These are phyloP conservation scores for Coemansia aciculifera DNA, from an alignment of 192 early-diverging fungal genomes.

Conservation along the genomic window DNA sequence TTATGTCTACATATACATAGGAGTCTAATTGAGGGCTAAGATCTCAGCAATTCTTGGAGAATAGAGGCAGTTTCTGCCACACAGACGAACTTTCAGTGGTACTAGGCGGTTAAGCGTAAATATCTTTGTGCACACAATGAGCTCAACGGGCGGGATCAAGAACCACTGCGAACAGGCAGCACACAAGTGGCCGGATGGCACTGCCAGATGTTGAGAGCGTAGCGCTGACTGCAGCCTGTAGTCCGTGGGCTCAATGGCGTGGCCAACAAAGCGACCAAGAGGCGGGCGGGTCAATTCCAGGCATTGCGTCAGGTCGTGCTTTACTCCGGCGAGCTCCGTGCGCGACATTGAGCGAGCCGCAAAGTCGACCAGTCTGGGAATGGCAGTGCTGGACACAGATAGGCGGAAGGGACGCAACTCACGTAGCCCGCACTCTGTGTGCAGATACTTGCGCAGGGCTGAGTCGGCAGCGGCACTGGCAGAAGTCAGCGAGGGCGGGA, in stretches of 20 bases:
- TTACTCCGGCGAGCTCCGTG: slow-evolving; percentile 19
- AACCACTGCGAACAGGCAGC: slow-evolving; percentile 40
- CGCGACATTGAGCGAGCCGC: slow-evolving; percentile 42
- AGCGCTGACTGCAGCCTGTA: slow-evolving; percentile 27
- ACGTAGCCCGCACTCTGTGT: not conserved
- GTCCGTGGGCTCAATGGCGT: slow-evolving; percentile 16
- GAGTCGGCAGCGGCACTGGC: slow-evolving; percentile 4
- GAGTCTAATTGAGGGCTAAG: not conserved
- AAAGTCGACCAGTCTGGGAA: slow-evolving; percentile 45
- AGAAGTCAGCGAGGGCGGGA: not conserved
- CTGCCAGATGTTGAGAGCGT: slow-evolving; percentile 31
- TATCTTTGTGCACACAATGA: slow-evolving; percentile 37
- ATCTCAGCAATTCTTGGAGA: slow-evolving; percentile 10
- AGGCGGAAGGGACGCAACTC: slow-evolving; percentile 22
- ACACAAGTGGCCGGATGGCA: slow-evolving; percentile 37
- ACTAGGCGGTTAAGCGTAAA: slow-evolving; percentile 25
- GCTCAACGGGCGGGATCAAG: slow-evolving; percentile 28
- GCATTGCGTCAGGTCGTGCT: slow-evolving; percentile 36
- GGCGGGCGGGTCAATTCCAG: slow-evolving; percentile 19
- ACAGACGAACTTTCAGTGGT: slow-evolving; percentile 38
- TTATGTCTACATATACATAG: not conserved
- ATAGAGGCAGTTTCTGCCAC: slow-evolving; percentile 37
- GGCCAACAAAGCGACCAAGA: slow-evolving; percentile 40
- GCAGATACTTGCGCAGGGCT: slow-evolving; percentile 7
- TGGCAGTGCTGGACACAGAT: slow-evolving; percentile 7